Percentiles rank a stretch among this genome's conserved stretches.
Evolutionary conservation across 2,329 filamentous ascomycete species (phyloP).

Genomic region (Chaetomium strumarium): DNA sequence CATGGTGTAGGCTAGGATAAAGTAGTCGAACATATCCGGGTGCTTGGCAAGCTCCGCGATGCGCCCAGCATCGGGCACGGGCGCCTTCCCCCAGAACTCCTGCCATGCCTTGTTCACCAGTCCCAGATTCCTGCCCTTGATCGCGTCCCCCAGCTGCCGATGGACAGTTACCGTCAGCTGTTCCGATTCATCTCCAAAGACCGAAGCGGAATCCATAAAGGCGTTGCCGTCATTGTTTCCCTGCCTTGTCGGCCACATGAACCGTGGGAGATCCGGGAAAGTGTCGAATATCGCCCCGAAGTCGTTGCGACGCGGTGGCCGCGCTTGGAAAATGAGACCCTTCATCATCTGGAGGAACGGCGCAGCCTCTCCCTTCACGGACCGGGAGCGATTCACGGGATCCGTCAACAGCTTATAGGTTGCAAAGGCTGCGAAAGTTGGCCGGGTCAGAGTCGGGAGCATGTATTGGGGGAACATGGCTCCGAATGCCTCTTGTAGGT

Average conservation of each 20-base stretch:
- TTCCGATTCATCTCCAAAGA: background rate
- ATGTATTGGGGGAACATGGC: slow-evolving; percentile 33
- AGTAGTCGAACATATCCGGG: slow-evolving; percentile 30
- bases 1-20: slow-evolving; percentile 32
- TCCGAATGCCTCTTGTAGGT: slow-evolving; percentile 29
- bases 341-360: slow-evolving; percentile 26
- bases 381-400: slow-evolving; percentile 19
- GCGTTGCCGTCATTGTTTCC: background rate
- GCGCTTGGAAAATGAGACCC: slow-evolving; percentile 15
- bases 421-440: slow-evolving; percentile 33
- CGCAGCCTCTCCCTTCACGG: slow-evolving; percentile 18
- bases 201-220: background rate
- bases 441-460: slow-evolving; percentile 22
- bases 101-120: slow-evolving; percentile 26
- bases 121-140: slow-evolving; percentile 24
- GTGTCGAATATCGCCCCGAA: slow-evolving; percentile 17
- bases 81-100: slow-evolving; percentile 27
- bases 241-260: slow-evolving; percentile 5
- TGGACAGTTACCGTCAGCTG: slow-evolving; percentile 16
- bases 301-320: slow-evolving; percentile 12
- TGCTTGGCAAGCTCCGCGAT: slow-evolving; percentile 15
- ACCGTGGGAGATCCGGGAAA: slow-evolving; percentile 18
- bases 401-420: slow-evolving; percentile 37
- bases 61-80: slow-evolving; percentile 17
- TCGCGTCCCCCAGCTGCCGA: slow-evolving; percentile 25